These are phyloP conservation scores for Toxoplasma gondii DNA, from an alignment of 169 alveolate species.

Conservation along the genomic window DNA sequence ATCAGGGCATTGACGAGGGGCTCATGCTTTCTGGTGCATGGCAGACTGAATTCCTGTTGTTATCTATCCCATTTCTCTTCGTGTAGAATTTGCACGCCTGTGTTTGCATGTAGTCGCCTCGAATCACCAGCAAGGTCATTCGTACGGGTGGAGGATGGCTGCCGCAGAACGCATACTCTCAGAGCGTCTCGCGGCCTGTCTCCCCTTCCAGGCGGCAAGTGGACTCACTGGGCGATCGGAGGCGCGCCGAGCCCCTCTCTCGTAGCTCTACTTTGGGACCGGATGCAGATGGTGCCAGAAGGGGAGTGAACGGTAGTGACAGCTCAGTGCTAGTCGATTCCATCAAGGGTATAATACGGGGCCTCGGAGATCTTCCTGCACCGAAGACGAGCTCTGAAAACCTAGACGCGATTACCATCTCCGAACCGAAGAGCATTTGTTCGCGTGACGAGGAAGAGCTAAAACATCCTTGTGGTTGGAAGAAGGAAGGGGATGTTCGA, in stretches of 20 bases:
- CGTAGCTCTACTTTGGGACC: background rate
- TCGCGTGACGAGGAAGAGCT: background rate
- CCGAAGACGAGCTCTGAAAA: constrained; percentile 32
- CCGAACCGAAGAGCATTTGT: background rate
- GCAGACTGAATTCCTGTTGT: too few relatives aligned
- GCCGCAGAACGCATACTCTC: background rate
- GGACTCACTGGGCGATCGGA: background rate
- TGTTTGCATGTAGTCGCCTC: too few relatives aligned
- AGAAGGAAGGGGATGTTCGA: background rate
- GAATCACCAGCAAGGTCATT: constrained; percentile 22
- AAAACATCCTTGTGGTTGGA: background rate
- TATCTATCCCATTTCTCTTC: too few relatives aligned
- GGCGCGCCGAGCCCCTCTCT: background rate
- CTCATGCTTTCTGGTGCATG: too few relatives aligned
- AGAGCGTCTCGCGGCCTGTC: background rate
- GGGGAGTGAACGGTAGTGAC: background rate
- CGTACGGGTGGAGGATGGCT: constrained; percentile 46
- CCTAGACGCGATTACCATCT: background rate
- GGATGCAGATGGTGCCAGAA: background rate
- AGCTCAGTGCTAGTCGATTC: background rate
- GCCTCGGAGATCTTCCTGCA: background rate
- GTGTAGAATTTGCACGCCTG: too few relatives aligned
- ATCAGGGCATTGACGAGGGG: too few relatives aligned
- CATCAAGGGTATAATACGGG: background rate
- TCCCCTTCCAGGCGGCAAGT: background rate